A percentile compares a stretch with the other conserved stretches of the same genome.
Evolutionary conservation across 805 yeast species (phyloP).

Genomic region (Saccharomycopsis synnaedendra): DNA sequence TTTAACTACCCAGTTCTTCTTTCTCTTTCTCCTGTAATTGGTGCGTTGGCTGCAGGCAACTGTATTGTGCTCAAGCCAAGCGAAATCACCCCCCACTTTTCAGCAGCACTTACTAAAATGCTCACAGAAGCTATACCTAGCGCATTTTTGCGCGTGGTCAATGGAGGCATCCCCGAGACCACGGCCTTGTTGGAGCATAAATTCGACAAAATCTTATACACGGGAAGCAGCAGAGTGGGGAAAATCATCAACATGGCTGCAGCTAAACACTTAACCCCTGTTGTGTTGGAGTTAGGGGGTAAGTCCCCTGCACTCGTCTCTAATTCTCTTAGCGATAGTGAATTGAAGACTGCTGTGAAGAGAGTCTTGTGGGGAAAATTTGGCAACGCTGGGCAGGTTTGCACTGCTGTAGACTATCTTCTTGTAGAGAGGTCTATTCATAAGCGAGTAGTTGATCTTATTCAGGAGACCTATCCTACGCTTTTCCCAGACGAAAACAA

Average conservation of each 20-base stretch:
- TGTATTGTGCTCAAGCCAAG: conserved; percentile 66
- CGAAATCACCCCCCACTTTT: conserved; percentile 57
- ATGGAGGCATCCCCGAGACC: conserved; percentile 36
- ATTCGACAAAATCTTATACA: conserved; percentile 76
- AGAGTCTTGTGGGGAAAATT: conserved; percentile 73
- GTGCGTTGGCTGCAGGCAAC: conserved; percentile 83
- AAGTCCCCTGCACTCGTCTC: conserved; percentile 73
- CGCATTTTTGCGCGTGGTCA: conserved; percentile 48
- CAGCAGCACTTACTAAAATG: conserved; percentile 43
- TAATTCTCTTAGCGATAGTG: conserved; percentile 21
- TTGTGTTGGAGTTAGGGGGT: conserved; percentile 80
- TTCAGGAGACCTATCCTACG: conserved; percentile 33
- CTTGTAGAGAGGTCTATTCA: conserved; percentile 52
- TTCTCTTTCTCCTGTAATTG: conserved; percentile 53
- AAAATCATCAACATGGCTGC: conserved; percentile 68
- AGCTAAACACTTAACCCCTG: conserved; percentile 76
- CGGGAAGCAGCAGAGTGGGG: conserved; percentile 76
- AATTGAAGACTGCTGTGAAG: conserved; percentile 31
- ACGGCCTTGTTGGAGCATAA: conserved; percentile 46
- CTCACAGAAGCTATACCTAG: conserved; percentile 41
- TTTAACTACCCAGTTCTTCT: conserved; percentile 72
- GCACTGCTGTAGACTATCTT: conserved; percentile 81
- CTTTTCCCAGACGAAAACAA: conserved; percentile 20
- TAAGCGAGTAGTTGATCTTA: conserved; percentile 34
- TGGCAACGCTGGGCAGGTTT: conserved; percentile 79